These are phyloP conservation scores for Elsinoe necatrix DNA, from an alignment of 2,329 filamentous ascomycete species.

Conservation along the genomic window DNA sequence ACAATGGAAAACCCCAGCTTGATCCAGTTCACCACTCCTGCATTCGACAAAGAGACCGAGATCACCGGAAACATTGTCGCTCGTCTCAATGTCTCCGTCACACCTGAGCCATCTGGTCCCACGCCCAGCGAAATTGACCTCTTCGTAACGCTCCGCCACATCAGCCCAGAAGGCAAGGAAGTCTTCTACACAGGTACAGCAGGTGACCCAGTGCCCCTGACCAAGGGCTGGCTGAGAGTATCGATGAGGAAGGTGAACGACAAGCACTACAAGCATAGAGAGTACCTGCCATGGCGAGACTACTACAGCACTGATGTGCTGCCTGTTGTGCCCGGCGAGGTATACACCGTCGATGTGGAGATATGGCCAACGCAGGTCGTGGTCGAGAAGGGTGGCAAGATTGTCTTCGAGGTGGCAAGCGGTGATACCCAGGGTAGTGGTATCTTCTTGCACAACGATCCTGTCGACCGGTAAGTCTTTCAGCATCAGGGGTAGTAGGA, in stretches of 20 bases:
- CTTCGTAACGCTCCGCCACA: slow-evolving; percentile 54
- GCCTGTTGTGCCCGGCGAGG: slow-evolving; percentile 46
- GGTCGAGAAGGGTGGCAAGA: slow-evolving; percentile 42
- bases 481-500: not conserved
- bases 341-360: slow-evolving; percentile 55
- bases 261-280: slow-evolving; percentile 43
- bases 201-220: slow-evolving; percentile 53
- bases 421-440: slow-evolving; percentile 54
- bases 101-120: slow-evolving; percentile 30
- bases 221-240: slow-evolving; percentile 57
- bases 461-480: slow-evolving; percentile 39
- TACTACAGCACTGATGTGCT: slow-evolving; percentile 51
- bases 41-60: slow-evolving; percentile 54
- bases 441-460: slow-evolving; percentile 47
- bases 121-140: slow-evolving; percentile 52
- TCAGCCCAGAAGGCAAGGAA: slow-evolving; percentile 47
- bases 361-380: slow-evolving; percentile 58
- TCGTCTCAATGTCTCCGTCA: slow-evolving; percentile 53
- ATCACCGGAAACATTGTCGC: slow-evolving; percentile 59
- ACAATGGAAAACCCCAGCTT: slow-evolving; percentile 45
- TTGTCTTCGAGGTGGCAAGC: slow-evolving; percentile 49
- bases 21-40: slow-evolving; percentile 48
- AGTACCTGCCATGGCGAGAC: slow-evolving; percentile 50
- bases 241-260: slow-evolving; percentile 48
- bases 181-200: slow-evolving; percentile 58